Conservation (phyloP, 306 rosid species). For the Trifolium dubium region DNA sequence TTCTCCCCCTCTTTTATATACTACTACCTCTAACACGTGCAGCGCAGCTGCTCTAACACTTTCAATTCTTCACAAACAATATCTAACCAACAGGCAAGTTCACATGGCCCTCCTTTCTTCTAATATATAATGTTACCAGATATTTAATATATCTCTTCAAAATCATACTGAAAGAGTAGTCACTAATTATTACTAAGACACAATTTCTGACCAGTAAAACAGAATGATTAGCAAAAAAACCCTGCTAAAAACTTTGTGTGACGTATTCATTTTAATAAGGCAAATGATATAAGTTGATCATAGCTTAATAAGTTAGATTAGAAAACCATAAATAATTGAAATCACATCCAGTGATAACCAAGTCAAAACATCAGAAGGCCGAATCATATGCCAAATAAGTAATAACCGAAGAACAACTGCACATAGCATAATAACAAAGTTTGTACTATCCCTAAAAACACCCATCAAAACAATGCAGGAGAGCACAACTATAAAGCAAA, state of each 20-base stretch:
- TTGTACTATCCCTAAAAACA: background rate
- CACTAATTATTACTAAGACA: background rate
- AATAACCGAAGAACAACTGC: conserved; percentile 2
- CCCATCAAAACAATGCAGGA: background rate
- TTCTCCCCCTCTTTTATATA: background rate
- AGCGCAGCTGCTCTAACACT: background rate
- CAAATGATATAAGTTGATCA: background rate
- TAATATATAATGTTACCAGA: background rate
- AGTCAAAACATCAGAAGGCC: background rate
- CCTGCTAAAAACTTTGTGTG: background rate
- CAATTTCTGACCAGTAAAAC: background rate
- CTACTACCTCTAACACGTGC: background rate
- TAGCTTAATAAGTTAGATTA: background rate
- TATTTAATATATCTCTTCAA: conserved; percentile 9
- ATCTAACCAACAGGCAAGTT: background rate
- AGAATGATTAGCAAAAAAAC: conserved; percentile 6
- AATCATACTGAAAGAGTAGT: background rate
- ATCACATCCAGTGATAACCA: conserved; percentile 1
- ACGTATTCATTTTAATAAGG: background rate
- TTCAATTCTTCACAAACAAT: background rate
- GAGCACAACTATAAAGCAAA: conserved; percentile 1
- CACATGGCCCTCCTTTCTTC: background rate
- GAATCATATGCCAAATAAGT: conserved; percentile 1
- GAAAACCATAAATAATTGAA: background rate
- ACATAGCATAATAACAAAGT: conserved; percentile 3